Evolutionary conservation across 768 basidiomycete genomes (phyloP), one percentile per base, ranked within the genome.

Genomic region (Mycena rebaudengoi): DNA sequence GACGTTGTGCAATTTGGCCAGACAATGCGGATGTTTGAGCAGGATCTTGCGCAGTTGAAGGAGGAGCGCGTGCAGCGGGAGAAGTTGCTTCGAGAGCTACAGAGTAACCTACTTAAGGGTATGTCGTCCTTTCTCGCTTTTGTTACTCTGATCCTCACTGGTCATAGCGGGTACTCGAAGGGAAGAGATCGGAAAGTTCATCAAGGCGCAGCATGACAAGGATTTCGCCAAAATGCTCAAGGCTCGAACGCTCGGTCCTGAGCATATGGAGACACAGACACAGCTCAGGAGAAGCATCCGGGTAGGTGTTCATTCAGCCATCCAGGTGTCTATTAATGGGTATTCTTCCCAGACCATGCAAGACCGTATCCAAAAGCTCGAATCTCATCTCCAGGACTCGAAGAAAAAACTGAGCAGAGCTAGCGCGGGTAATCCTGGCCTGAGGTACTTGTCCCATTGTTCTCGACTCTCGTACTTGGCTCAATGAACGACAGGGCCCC

Each of bases 101-200:
- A 89, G 62, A 87, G 85, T 58, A 83, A 83, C 57, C 79, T 94
- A 74, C 80, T 94, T 5, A 90, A 88, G 79, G 88, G 92, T 89
- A 54, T 26, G 80, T 73, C 12, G 20, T 56, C 21, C 41, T 7
- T 13, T 58, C 25, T 18, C 49, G 33, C 25, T 62, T 7, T 4
- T 25, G 14, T 20, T 16, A 35, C 16, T 33, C n/a, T 23, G 45
- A 16, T 44, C 23, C 62, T 60, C 23, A 60, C 28, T 49, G 45
- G 16, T 37, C 45, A 39, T 70, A 97, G 96, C 90, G 39, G 88
- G 87, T 50, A 93, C 92, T 62, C 88, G 92, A 66, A 86, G 86
- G 67, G 95, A 96, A 72, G 95, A 98, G 71, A 91, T 94, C 25
- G 80, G 82, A 18, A 87, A 94, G 5, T 96, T 94, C 74, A 83